Conservation (phyloP, 192 early-diverging fungal species). For the Phycomyces blakesleeanus region DNA sequence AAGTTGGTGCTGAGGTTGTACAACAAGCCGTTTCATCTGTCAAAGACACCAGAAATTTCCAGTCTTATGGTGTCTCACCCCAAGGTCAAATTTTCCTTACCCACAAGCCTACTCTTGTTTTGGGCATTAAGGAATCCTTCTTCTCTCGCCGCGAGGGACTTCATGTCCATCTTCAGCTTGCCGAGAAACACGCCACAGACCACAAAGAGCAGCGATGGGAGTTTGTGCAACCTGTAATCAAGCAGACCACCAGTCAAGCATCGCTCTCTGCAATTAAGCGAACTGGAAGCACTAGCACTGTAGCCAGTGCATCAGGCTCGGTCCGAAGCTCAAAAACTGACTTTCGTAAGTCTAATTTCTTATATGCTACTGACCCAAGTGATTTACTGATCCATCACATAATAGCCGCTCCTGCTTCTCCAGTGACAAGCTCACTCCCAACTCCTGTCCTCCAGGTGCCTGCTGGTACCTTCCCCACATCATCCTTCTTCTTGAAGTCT, state of each 20-base stretch:
- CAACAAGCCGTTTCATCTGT: background rate
- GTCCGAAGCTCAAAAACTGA: background rate
- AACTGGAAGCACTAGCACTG: background rate
- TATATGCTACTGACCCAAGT: too few species aligned
- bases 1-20: conserved; percentile 21
- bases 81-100: conserved; percentile 23
- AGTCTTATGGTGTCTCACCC: conserved; percentile 9
- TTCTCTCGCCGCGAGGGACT: conserved; percentile 26
- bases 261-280: background rate
- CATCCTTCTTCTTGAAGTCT: conserved; percentile 22
- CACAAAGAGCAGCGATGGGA: conserved; percentile 31
- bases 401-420: too few species aligned
- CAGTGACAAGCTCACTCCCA: background rate
- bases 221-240: conserved; percentile 9
- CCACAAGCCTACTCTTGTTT: conserved; percentile 7
- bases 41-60: background rate
- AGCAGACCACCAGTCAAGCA: background rate
- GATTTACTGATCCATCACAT: too few species aligned
- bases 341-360: too few species aligned
- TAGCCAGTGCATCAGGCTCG: background rate
- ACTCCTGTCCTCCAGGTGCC: conserved; percentile 1
- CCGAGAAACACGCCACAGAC: conserved; percentile 4
- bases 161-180: conserved; percentile 24
- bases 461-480: conserved; percentile 17
- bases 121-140: conserved; percentile 34